A percentile compares a stretch with the other conserved stretches of the same genome.
Conservation (phyloP, 1,139 yeast genomes). For the Yamadazyma atlantica region DNA sequence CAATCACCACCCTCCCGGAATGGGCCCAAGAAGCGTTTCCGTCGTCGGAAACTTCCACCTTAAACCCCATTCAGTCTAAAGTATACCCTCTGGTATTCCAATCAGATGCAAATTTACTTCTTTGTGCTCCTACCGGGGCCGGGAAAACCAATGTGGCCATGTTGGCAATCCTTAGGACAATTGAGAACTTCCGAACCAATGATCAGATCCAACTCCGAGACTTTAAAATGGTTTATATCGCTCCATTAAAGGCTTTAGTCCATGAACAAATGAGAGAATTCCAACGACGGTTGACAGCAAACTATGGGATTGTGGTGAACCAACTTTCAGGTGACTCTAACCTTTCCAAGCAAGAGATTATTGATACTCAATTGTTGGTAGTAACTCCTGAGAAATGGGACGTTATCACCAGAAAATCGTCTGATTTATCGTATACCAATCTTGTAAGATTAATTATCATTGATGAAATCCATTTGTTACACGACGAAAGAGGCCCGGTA, state of each 20-base stretch:
- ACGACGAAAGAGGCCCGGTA: conserved; percentile 95
- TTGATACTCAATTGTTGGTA: conserved; percentile 85
- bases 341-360: conserved; percentile 76
- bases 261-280: conserved; percentile 94
- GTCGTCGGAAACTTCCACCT: conserved; percentile 56
- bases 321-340: conserved; percentile 99
- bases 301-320: conserved; percentile 71
- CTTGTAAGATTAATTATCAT: conserved; percentile 75
- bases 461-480: conserved; percentile 91
- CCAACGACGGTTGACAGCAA: conserved; percentile 59
- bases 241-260: conserved; percentile 93
- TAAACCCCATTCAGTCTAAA: conserved; percentile 82
- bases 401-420: conserved; percentile 79
- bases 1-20: conserved; percentile 64
- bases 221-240: conserved; percentile 92
- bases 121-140: conserved; percentile 99
- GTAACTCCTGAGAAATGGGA: conserved; percentile 99
- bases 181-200: conserved; percentile 53
- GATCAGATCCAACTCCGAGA: conserved; percentile 37
- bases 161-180: conserved; percentile 75
- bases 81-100: conserved; percentile 77
- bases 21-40: conserved; percentile 87
- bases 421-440: conserved; percentile 61
- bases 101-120: conserved; percentile 66
- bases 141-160: conserved; percentile 98